phyloP scores from a whole-genome alignment of 805 yeast species.

The Ascoidea rubescens region DNA sequence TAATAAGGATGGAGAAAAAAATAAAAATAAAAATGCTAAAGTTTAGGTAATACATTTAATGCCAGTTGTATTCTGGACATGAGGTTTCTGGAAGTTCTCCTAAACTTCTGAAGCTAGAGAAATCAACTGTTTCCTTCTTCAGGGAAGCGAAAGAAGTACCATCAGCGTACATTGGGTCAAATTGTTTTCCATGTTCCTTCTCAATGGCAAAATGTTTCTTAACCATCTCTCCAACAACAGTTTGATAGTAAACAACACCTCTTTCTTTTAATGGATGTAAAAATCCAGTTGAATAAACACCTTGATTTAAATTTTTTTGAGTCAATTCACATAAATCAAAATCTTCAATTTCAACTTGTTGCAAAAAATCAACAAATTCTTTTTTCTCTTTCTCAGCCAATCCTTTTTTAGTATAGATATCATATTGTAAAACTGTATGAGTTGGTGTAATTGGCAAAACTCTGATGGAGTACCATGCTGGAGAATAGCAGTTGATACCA shows the following conservation, averaged over 20 bases:
- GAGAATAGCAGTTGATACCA: constrained; percentile 51
- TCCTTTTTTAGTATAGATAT: constrained; percentile 48
- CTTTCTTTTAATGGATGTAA: constrained; percentile 45
- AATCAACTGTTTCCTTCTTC: background rate
- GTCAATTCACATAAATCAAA: constrained; percentile 45
- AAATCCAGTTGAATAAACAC: constrained; percentile 43
- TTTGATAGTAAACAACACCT: constrained; percentile 46
- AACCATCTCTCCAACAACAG: constrained; percentile 41
- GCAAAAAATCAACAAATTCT: constrained; percentile 51
- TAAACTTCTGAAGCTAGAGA: background rate
- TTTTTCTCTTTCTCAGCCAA: constrained; percentile 35
- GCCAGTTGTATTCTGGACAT: background rate
- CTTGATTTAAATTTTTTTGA: constrained; percentile 47
- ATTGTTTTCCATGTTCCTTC: constrained; percentile 26
- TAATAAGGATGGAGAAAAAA: no score
- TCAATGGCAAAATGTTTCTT: constrained; percentile 36
- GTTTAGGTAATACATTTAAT: no score
- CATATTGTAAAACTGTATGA: constrained; percentile 45
- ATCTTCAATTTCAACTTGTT: constrained; percentile 48
- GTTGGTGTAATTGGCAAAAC: constrained; percentile 40
- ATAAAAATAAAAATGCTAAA: no score
- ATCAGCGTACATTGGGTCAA: constrained; percentile 25
- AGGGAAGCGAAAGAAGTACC: background rate
- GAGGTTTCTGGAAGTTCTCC: background rate
- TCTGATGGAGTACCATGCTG: constrained; percentile 52